Evolutionary conservation across 2,329 filamentous ascomycete genomes (phyloP).

Genomic region (Metarhizium anisopliae): DNA sequence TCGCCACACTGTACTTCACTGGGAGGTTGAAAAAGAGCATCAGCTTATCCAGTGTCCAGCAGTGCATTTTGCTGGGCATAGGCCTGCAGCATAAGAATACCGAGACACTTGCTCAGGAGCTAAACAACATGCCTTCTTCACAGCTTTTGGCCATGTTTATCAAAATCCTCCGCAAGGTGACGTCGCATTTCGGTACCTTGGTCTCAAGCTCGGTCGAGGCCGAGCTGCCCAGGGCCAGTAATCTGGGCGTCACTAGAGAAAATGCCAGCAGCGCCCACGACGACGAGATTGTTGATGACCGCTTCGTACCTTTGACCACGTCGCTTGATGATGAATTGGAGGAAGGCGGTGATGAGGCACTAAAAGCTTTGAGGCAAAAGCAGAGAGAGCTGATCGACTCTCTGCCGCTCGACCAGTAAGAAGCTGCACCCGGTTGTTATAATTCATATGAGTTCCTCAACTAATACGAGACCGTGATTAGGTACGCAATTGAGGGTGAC

Average conservation of each 20-base stretch:
- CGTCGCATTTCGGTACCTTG: slow-evolving; percentile 64
- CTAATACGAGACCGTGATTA: slow-evolving; percentile 17
- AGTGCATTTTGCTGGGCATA: slow-evolving; percentile 78
- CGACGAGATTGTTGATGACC: slow-evolving; percentile 55
- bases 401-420: slow-evolving; percentile 67
- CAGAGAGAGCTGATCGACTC: slow-evolving; percentile 86
- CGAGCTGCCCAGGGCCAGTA: slow-evolving; percentile 50
- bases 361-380: slow-evolving; percentile 63
- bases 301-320: slow-evolving; percentile 61
- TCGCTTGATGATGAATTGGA: slow-evolving; percentile 74
- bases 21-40: slow-evolving; percentile 60
- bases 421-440: background rate
- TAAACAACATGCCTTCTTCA: slow-evolving; percentile 58
- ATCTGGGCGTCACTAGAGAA: slow-evolving; percentile 48
- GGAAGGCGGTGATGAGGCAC: slow-evolving; percentile 70
- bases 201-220: slow-evolving; percentile 66
- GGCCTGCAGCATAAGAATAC: slow-evolving; percentile 87
- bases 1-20: slow-evolving; percentile 79
- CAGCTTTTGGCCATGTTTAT: slow-evolving; percentile 96
- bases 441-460: background rate
- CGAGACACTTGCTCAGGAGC: slow-evolving; percentile 69
- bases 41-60: slow-evolving; percentile 72
- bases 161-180: slow-evolving; percentile 86
- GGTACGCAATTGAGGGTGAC: slow-evolving; percentile 57
- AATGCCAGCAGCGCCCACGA: slow-evolving; percentile 58